Evolutionary conservation across 805 yeast species (phyloP), one percentile per base, ranked within the genome.

Genomic region (Metschnikowia bowlesiae): DNA sequence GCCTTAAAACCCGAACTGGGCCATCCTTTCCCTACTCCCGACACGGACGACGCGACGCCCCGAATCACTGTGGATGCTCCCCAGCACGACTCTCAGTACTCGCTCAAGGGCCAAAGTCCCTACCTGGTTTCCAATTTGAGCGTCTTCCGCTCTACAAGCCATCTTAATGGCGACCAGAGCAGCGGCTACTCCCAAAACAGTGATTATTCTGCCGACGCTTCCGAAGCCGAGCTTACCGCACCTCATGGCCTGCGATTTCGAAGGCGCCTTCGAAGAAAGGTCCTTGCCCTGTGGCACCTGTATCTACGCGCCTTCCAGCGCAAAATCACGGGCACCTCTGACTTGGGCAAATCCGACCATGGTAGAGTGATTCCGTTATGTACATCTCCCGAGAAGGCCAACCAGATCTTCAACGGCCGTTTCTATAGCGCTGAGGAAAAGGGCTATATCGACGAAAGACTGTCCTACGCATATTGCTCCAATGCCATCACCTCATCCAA

Each of bases 401-500:
- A 69, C 30, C 59, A 50, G 14, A 60, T 55, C 14, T 73, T 63
- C 55, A 62, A 60, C 36, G 70, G 63, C 47, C 62, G 62, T 16
- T 63, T 63, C 50, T 64, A 66, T 50, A 64, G 64, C 46, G 39
- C 47, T 1, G 31, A 39, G 6, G 46, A 41, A 3, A 60, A 66
- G 31, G 63, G 70, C 2, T 68, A 85, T 35, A 60, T 84, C 2
- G 98, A 92, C 66, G 94, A 86, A 62, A 75, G 97, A 53, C 80
- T 77, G 6, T 67, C 74, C 6, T 74, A 64, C 39, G 83, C 89
- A 0, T 92, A 85, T 65, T 60, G 77, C 49, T 66, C 76, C 51
- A 94, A 94, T 66, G 59, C 76, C 30, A 85, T 94, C 52, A 87
- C 95, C 0, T 90, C 97, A 0, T 86, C 98, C 2, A 82, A 90